Evolutionary conservation across 805 yeast genomes (phyloP).

Genomic region (Maudiozyma pseudohumilis): DNA sequence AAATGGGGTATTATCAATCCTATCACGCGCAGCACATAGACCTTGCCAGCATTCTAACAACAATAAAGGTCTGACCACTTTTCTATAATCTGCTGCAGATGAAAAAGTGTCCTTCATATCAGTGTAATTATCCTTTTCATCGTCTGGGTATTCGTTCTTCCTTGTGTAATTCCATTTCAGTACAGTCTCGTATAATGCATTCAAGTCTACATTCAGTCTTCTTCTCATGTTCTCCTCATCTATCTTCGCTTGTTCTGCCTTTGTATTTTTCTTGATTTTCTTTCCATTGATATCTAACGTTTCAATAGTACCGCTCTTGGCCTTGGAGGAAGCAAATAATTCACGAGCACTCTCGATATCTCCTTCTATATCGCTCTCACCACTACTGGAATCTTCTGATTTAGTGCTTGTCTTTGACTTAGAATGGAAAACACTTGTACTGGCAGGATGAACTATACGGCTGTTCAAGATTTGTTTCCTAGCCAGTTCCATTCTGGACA

Average conservation of each 20-base stretch:
- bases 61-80: constrained; percentile 67
- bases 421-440: constrained; percentile 41
- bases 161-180: constrained; percentile 69
- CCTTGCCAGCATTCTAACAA: constrained; percentile 92
- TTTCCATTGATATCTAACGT: constrained; percentile 37
- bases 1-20: constrained; percentile 48
- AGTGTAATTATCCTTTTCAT: constrained; percentile 31
- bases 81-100: constrained; percentile 55
- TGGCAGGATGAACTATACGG: constrained; percentile 37
- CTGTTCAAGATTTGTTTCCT: constrained; percentile 25
- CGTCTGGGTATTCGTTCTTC: constrained; percentile 49
- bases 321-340: constrained; percentile 27
- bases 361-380: constrained; percentile 33
- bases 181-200: constrained; percentile 60
- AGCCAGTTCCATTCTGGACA: constrained; percentile 32
- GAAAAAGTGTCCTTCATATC: constrained; percentile 47
- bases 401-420: constrained; percentile 21
- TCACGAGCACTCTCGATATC: constrained; percentile 32
- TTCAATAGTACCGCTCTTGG: constrained; percentile 24
- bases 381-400: constrained; percentile 26
- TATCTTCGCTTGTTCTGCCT: constrained; percentile 36
- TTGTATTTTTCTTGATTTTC: constrained; percentile 28
- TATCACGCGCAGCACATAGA: constrained; percentile 59
- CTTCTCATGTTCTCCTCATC: constrained; percentile 73
- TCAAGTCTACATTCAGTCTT: constrained; percentile 67